These are phyloP conservation scores for Trichophaea hybrida DNA, from an alignment of 2,329 filamentous ascomycete species.

Conservation along the genomic window DNA sequence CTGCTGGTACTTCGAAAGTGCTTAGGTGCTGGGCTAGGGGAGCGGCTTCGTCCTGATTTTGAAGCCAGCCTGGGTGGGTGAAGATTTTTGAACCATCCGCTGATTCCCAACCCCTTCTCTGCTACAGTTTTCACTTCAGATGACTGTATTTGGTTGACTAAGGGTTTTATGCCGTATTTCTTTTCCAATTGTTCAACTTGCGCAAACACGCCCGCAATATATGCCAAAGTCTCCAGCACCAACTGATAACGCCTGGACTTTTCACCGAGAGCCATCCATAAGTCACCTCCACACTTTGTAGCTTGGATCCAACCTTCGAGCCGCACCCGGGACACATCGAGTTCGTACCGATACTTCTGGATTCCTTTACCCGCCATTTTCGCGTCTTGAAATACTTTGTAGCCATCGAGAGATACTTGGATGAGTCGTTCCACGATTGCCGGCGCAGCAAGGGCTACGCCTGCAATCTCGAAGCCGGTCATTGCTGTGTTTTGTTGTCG, in stretches of 20 bases:
- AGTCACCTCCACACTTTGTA: not conserved
- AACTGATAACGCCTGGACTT: not conserved
- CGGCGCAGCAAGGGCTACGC: constrained; percentile 1
- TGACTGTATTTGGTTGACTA: not conserved
- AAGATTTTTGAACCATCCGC: not conserved
- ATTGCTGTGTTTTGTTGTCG: not conserved
- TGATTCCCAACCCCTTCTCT: not conserved
- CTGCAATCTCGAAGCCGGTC: constrained; percentile 1
- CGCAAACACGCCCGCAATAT: not conserved
- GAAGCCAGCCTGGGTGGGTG: not conserved
- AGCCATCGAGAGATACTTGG: not conserved
- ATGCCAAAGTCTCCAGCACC: not conserved
- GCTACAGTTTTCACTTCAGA: not conserved
- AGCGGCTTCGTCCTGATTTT: not conserved
- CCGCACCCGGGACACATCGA: not conserved
- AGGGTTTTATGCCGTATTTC: not conserved
- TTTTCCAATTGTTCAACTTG: not conserved
- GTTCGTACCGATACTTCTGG: not conserved
- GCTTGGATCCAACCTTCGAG: not conserved
- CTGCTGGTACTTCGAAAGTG: not conserved
- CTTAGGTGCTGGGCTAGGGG: not conserved
- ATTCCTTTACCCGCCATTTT: not conserved
- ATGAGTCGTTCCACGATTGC: not conserved
- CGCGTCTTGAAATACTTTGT: not conserved
- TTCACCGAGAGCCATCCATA: not conserved